These are phyloP conservation scores for Backusella sp. DNA, from an alignment of 192 early-diverging fungal genomes.

Conservation along the genomic window DNA sequence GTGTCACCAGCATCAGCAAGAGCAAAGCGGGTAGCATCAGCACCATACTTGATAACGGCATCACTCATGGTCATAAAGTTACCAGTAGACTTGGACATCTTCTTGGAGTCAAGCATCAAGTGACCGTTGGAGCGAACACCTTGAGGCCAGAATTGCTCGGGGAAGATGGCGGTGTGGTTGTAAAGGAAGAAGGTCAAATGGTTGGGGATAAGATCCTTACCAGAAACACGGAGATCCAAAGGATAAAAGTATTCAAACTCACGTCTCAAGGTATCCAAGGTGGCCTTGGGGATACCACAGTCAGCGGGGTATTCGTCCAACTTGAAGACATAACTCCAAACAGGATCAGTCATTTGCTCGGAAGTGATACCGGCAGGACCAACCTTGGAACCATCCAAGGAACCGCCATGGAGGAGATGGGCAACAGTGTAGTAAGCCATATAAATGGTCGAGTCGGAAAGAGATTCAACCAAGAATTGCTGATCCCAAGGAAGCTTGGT, in stretches of 20 bases:
- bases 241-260: slow-evolving; percentile 99
- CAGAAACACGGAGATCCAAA: slow-evolving; percentile 91
- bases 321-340: slow-evolving; percentile 90
- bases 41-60: slow-evolving; percentile 82
- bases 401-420: slow-evolving; percentile 84
- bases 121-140: slow-evolving; percentile 91
- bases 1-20: slow-evolving; percentile 96
- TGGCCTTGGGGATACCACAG: slow-evolving; percentile 60
- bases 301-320: slow-evolving; percentile 60
- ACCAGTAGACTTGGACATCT: slow-evolving; percentile 98
- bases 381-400: slow-evolving; percentile 76
- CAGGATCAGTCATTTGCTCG: slow-evolving; percentile 88
- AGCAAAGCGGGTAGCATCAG: slow-evolving; percentile 93
- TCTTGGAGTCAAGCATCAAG: slow-evolving; percentile 90
- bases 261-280: slow-evolving; percentile 76
- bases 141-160: slow-evolving; percentile 85
- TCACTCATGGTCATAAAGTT: slow-evolving; percentile 90
- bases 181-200: slow-evolving; percentile 98
- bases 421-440: slow-evolving; percentile 99
- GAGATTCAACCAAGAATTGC: slow-evolving; percentile 90
- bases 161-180: slow-evolving; percentile 95
- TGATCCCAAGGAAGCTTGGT: slow-evolving; percentile 92
- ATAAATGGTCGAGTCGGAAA: slow-evolving; percentile 99
- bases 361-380: slow-evolving; percentile 76
- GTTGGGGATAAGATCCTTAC: slow-evolving; percentile 97